phyloP scores from a whole-genome alignment of 352 stramenopile genomes.

The Globisporangium splendens region DNA sequence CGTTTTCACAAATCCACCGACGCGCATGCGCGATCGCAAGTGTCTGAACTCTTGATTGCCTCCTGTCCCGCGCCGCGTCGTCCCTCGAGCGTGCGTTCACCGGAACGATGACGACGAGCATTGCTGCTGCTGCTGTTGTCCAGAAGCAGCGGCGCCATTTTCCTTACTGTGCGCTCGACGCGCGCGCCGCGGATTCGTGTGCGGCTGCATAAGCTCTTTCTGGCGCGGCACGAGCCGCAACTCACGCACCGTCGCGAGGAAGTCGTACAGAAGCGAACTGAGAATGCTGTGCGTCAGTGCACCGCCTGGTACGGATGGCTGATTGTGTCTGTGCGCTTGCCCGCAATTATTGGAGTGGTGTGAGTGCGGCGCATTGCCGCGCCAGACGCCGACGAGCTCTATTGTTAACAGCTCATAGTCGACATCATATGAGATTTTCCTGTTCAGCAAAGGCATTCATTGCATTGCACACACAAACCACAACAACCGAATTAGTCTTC shows the following conservation, averaged over 20 bases:
- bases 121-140: too few relatives aligned
- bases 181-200: constrained; percentile 11
- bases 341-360: constrained; percentile 1
- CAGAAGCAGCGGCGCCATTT: too few relatives aligned
- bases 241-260: constrained; percentile 78
- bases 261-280: constrained; percentile 54
- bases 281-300: constrained; percentile 34
- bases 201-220: constrained; percentile 58
- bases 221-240: constrained; percentile 69
- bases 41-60: background rate
- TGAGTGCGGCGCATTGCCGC: constrained; percentile 8
- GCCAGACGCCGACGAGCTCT: constrained; percentile 20
- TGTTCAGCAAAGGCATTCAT: background rate
- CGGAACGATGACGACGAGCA: too few relatives aligned
- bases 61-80: background rate
- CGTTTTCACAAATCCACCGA: background rate
- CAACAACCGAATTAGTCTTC: background rate
- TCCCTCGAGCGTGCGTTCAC: too few relatives aligned
- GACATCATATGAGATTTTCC: constrained; percentile 15
- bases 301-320: background rate
- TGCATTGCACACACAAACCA: background rate
- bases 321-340: background rate
- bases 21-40: constrained; percentile 1
- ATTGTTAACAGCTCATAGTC: constrained; percentile 18
- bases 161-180: constrained; percentile 1